phyloP scores from a whole-genome alignment of 1,284 basidiomycete genomes.

The Malassezia vespertilionis region DNA sequence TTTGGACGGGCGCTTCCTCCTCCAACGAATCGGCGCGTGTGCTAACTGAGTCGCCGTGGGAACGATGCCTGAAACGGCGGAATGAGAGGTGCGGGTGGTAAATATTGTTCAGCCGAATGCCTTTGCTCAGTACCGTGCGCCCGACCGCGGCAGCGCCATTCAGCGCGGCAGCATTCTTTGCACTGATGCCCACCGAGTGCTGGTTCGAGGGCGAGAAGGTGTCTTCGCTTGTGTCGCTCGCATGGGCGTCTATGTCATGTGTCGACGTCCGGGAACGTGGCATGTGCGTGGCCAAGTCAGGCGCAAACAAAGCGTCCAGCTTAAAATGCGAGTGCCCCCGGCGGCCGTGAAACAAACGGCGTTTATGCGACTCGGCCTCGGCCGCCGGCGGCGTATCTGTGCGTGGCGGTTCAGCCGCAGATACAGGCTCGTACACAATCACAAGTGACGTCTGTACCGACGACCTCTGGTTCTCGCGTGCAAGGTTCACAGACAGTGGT shows the following conservation, averaged over 20 bases:
- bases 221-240: not conserved
- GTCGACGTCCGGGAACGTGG: not conserved
- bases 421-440: conserved; percentile 12
- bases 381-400: not conserved
- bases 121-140: not conserved
- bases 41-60: no score
- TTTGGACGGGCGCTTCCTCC: no score
- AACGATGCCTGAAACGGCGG: no score
- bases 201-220: not conserved
- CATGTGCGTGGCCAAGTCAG: conserved; percentile 1
- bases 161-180: no score
- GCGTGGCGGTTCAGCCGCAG: conserved; percentile 15
- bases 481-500: no score
- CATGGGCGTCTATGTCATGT: no score
- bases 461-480: not conserved
- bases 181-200: no score
- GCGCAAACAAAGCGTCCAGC: conserved; percentile 4
- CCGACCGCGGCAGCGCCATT: no score
- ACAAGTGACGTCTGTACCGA: conserved; percentile 1
- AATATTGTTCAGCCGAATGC: no score
- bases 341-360: conserved; percentile 3
- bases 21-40: no score
- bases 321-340: not conserved
- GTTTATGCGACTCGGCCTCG: not conserved
- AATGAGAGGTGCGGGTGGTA: conserved; percentile 3